These are phyloP conservation scores for Piromyces finnis DNA, from an alignment of 192 early-diverging fungal species.

Conservation along the genomic window DNA sequence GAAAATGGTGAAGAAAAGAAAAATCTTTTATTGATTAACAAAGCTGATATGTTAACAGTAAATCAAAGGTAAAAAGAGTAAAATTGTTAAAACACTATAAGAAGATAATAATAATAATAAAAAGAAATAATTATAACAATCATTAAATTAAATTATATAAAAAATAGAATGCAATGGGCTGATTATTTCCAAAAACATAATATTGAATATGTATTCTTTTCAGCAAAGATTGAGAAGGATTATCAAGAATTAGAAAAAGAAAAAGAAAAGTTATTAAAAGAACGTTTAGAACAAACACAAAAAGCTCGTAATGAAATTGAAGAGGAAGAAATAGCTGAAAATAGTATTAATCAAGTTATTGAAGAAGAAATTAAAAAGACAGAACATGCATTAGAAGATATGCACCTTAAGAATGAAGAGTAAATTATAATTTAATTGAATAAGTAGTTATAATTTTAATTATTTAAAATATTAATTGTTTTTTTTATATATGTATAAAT, in stretches of 20 bases:
- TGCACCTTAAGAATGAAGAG: background rate
- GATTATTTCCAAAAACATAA: conserved; percentile 67
- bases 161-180: conserved; percentile 52
- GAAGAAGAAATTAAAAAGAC: background rate
- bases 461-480: no score
- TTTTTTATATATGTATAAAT: background rate
- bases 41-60: conserved; percentile 89
- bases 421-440: no score
- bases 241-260: conserved; percentile 50
- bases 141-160: no score
- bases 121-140: no score
- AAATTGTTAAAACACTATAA: background rate
- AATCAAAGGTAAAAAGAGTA: conserved; percentile 43
- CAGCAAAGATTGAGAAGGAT: conserved; percentile 67
- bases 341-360: background rate
- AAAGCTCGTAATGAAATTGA: background rate
- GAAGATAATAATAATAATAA: no score
- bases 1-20: conserved; percentile 72
- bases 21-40: conserved; percentile 88
- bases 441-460: no score
- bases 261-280: background rate
- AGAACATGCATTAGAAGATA: background rate
- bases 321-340: background rate
- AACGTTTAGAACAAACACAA: background rate
- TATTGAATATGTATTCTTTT: conserved; percentile 85